A percentile compares a stretch with the other conserved stretches of the same genome.
These are phyloP conservation scores for Cladochytrium replicatum DNA, from an alignment of 192 early-diverging fungal genomes.

Conservation along the genomic window DNA sequence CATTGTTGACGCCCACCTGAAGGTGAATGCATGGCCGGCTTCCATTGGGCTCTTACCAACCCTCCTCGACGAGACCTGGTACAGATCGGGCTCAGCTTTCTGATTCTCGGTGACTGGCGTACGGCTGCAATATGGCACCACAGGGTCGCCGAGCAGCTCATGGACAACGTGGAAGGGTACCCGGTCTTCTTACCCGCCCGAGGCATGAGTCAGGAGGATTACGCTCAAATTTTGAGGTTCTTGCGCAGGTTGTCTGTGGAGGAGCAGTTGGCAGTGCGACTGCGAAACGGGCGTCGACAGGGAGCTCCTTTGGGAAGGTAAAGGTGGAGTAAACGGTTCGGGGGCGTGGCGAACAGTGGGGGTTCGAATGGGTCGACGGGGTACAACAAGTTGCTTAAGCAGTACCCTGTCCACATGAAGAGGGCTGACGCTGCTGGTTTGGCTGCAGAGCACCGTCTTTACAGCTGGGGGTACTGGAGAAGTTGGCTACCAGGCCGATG, in stretches of 20 bases:
- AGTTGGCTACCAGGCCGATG: no score
- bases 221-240: slow-evolving; percentile 19
- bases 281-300: background rate
- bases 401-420: slow-evolving; percentile 21
- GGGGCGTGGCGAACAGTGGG: no score
- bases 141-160: slow-evolving; percentile 7
- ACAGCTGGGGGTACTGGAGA: no score
- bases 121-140: slow-evolving; percentile 21
- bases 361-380: no score
- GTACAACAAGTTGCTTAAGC: slow-evolving; percentile 1
- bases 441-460: slow-evolving; percentile 13
- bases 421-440: slow-evolving; percentile 17
- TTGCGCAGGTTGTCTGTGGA: slow-evolving; percentile 8
- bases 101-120: slow-evolving; percentile 25
- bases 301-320: background rate
- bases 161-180: slow-evolving; percentile 26
- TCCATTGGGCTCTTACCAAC: slow-evolving; percentile 33
- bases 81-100: slow-evolving; percentile 25
- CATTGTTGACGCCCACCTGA: background rate
- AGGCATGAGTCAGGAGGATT: slow-evolving; percentile 32
- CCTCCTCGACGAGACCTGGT: slow-evolving; percentile 32
- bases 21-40: no score
- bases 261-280: background rate
- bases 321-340: slow-evolving; percentile 2
- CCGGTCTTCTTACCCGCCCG: slow-evolving; percentile 29